Evolutionary conservation across 768 basidiomycete genomes (phyloP), one percentile per base, ranked within the genome.

Genomic region (Boletus edulis): DNA sequence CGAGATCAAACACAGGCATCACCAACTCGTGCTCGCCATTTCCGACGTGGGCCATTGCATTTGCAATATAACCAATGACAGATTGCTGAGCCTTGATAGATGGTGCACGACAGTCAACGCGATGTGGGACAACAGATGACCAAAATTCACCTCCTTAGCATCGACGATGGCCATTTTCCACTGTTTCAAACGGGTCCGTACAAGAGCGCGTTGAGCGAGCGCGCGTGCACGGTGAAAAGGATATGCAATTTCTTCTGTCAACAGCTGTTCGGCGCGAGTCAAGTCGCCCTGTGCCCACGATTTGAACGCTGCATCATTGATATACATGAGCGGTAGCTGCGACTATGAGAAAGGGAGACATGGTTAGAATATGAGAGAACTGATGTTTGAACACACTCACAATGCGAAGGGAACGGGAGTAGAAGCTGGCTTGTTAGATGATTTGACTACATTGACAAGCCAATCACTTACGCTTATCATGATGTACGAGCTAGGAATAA

Each of bases 1-100:
- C 47, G 13, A 63, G 62, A 32, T 62, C 57, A 18, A 59, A 60
- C 17, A 17, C 17, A 15, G 20, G 27, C n/a, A 55, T 31, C 2
- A 22, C 62, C 2, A 18, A 34, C 1, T 63, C 55, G 0, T 43
- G 12, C 5, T 56, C 46, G 4, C 42, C 51, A 37, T 45, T 18
- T 12, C 51, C 12, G 13, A 38, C 18, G 3, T 7, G 42, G 18
- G 35, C 43, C 18, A 49, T 7, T 9, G 52, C 34, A 14, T 13
- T 22, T 3, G 55, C 46, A 6, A 47, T 54, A 18, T 53, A 18
- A 22, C 51, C 52, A 13, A 49, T 15, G 4, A 8, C 29, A 1
- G 46, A 39, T 17, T 37, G 37, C n/a, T 24, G 46, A 14, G 35
- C 15, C 22, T 44, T 12, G n/a, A 49, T 39, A 29, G 56, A 55